phyloP scores from a whole-genome alignment of 768 basidiomycete species.

The Mycena venus region DNA sequence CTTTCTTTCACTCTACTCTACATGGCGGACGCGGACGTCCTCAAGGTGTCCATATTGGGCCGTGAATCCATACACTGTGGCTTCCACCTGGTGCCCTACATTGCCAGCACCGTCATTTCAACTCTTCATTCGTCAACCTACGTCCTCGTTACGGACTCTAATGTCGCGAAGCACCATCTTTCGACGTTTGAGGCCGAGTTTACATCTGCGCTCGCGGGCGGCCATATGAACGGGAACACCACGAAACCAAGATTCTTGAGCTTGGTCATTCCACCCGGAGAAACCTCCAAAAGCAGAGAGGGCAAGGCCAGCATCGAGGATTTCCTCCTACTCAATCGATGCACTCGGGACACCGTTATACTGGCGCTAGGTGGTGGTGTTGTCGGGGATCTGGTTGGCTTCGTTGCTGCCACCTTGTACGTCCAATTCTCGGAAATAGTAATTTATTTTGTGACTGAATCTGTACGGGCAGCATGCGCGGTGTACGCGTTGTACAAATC shows the following conservation, averaged over 20 bases:
- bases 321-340: conserved; percentile 87
- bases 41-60: conserved; percentile 87
- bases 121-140: conserved; percentile 87
- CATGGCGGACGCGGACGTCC: conserved; percentile 68
- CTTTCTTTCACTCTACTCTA: not conserved
- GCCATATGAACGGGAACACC: conserved; percentile 36
- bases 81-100: conserved; percentile 92
- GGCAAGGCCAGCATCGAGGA: conserved; percentile 97
- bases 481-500: conserved; percentile 94
- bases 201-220: conserved; percentile 49
- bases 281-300: conserved; percentile 91
- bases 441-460: conserved; percentile 11
- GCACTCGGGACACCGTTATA: conserved; percentile 93
- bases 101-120: conserved; percentile 77
- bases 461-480: conserved; percentile 85
- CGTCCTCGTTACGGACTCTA: conserved; percentile 92
- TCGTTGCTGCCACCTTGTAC: conserved; percentile 97
- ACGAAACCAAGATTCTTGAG: conserved; percentile 77
- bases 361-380: conserved; percentile 97
- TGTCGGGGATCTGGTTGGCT: conserved; percentile 96
- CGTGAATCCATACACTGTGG: conserved; percentile 93
- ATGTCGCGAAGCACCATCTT: conserved; percentile 88
- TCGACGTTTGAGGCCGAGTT: conserved; percentile 78
- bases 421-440: conserved; percentile 49
- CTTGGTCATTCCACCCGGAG: conserved; percentile 89